A percentile compares a stretch with the other conserved stretches of the same genome.
phyloP scores from a whole-genome alignment of 805 yeast genomes.

The Yarrowia keelungensis region DNA sequence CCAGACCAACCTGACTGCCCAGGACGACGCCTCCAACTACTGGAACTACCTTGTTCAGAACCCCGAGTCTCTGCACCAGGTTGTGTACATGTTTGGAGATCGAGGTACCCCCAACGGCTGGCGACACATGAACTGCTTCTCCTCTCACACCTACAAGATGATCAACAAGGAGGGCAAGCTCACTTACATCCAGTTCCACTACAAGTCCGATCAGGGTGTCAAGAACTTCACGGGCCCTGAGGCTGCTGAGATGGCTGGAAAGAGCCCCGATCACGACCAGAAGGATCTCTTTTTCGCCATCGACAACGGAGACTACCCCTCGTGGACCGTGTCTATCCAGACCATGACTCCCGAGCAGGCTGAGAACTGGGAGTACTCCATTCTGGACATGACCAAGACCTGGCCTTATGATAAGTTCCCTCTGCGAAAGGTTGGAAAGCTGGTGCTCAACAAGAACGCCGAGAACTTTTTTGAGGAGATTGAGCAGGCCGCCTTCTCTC shows the following conservation, averaged over 20 bases:
- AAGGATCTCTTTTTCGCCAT: slow-evolving; percentile 81
- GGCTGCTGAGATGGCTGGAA: slow-evolving; percentile 61
- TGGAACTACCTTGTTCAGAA: slow-evolving; percentile 83
- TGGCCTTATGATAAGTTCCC: slow-evolving; percentile 93
- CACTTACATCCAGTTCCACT: slow-evolving; percentile 80
- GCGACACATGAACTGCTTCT: slow-evolving; percentile 83
- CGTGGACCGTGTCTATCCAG: slow-evolving; percentile 87
- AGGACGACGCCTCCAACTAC: slow-evolving; percentile 71
- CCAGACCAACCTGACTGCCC: slow-evolving; percentile 67
- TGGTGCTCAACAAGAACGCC: slow-evolving; percentile 82
- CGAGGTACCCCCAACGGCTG: slow-evolving; percentile 81
- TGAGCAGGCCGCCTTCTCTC: slow-evolving; percentile 86
- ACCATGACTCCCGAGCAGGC: slow-evolving; percentile 87
- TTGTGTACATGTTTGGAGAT: slow-evolving; percentile 74
- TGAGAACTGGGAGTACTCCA: slow-evolving; percentile 74
- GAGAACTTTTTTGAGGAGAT: slow-evolving; percentile 86
- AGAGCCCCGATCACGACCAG: slow-evolving; percentile 81
- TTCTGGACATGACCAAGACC: slow-evolving; percentile 88
- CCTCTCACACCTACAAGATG: slow-evolving; percentile 87
- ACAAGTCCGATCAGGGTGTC: slow-evolving; percentile 68
- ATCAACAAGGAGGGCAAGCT: slow-evolving; percentile 69
- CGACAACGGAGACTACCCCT: slow-evolving; percentile 76
- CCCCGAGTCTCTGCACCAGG: slow-evolving; percentile 78
- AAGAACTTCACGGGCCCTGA: slow-evolving; percentile 52
- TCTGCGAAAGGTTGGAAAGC: slow-evolving; percentile 81